These are phyloP conservation scores for Nicotiana rustica DNA, from an alignment of 305 asterid species.

Conservation along the genomic window DNA sequence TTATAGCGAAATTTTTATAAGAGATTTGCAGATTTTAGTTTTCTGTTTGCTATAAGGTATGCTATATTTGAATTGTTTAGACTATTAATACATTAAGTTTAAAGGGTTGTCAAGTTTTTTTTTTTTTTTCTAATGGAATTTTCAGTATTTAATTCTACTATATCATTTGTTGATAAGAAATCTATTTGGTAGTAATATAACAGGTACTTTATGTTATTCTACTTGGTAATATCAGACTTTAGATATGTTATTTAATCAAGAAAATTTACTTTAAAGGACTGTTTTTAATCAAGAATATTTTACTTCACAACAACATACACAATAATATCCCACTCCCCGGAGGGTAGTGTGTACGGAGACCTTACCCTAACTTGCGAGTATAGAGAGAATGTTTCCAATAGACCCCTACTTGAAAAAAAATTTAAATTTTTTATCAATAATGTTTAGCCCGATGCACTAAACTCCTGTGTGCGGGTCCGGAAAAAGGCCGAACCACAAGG, in stretches of 20 bases:
- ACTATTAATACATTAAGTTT: not conserved
- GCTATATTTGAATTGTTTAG: not conserved
- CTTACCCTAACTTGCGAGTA: no score
- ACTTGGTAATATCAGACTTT: not conserved
- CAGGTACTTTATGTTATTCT: not conserved
- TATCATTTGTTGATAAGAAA: not conserved
- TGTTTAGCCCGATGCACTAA: no score
- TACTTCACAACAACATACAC: no score
- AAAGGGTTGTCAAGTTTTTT: not conserved
- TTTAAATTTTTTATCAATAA: no score
- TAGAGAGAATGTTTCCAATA: no score
- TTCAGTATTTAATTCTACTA: not conserved
- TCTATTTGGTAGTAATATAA: not conserved
- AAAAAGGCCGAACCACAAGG: no score
- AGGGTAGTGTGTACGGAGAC: no score
- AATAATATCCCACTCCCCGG: no score
- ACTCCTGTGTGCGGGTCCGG: no score
- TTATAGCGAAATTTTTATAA: not conserved
- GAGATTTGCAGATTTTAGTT: not conserved
- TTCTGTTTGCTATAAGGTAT: not conserved
- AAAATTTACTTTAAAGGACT: not conserved
- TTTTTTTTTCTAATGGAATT: not conserved
- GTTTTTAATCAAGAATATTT: not conserved
- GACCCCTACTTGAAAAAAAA: no score
- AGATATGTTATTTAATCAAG: not conserved